Evolutionary conservation across 495 filamentous ascomycete species (phyloP).

Genomic region (Tuber umbilicatum): DNA sequence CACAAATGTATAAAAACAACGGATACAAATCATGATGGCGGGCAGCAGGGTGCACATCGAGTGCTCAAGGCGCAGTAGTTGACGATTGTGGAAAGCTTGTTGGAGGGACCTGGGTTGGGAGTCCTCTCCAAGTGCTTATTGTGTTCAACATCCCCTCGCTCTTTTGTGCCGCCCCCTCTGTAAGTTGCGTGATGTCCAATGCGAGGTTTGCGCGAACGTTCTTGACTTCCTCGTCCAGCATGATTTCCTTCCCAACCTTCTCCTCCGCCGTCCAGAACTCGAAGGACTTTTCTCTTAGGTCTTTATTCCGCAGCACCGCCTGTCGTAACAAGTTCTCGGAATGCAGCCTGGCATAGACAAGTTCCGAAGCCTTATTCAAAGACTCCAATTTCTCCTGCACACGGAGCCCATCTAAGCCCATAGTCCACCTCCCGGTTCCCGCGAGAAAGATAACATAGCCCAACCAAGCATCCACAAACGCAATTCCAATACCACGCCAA

Average conservation of each 20-base stretch:
- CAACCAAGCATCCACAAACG: constrained; percentile 55
- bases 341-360: constrained; percentile 46
- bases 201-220: constrained; percentile 54
- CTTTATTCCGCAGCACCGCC: constrained; percentile 51
- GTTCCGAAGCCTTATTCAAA: constrained; percentile 43
- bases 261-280: constrained; percentile 54
- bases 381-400: constrained; percentile 50
- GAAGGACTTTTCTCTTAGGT: constrained; percentile 45
- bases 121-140: constrained; percentile 33
- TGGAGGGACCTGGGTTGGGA: constrained; percentile 6
- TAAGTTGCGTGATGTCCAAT: constrained; percentile 51
- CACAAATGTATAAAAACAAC: not conserved
- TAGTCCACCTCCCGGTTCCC: constrained; percentile 61
- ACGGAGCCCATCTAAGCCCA: constrained; percentile 45
- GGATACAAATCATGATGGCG: not conserved
- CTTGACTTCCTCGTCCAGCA: constrained; percentile 57
- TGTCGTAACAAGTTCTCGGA: constrained; percentile 54
- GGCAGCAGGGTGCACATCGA: not conserved
- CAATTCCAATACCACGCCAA: constrained; percentile 55
- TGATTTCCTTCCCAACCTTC: constrained; percentile 50
- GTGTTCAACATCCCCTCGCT: constrained; percentile 31
- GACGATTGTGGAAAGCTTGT: not conserved
- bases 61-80: not conserved
- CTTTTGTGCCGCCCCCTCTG: constrained; percentile 44
- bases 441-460: constrained; percentile 62